Evolutionary conservation across 2,329 filamentous ascomycete genomes (phyloP).

Genomic region (Apiospora malaysiana): DNA sequence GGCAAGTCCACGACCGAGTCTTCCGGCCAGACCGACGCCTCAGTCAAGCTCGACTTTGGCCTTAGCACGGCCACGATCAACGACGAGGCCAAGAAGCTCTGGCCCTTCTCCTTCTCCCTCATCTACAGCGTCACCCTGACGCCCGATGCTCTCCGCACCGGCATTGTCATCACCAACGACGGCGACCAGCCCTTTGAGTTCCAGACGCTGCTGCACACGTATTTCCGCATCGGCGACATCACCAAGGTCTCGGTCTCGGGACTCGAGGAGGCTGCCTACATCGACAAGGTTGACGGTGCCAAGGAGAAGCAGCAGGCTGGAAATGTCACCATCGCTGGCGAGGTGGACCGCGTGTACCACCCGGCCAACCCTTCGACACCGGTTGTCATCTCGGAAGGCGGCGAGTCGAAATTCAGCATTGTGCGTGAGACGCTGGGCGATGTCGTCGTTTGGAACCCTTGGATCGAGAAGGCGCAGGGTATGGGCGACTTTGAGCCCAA

Average conservation of each 20-base stretch:
- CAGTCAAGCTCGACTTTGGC: slow-evolving; percentile 95
- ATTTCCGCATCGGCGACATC: slow-evolving; percentile 86
- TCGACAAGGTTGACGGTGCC: slow-evolving; percentile 79
- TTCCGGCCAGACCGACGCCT: slow-evolving; percentile 60
- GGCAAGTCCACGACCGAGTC: slow-evolving; percentile 81
- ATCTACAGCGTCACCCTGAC: slow-evolving; percentile 92
- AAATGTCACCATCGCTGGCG: slow-evolving; percentile 72
- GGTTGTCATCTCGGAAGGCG: slow-evolving; percentile 66
- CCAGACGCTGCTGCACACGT: slow-evolving; percentile 90
- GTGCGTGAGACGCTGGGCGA: slow-evolving; percentile 85
- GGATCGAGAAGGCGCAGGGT: slow-evolving; percentile 80
- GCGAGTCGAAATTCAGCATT: slow-evolving; percentile 71
- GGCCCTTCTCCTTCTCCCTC: slow-evolving; percentile 87
- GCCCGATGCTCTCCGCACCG: slow-evolving; percentile 76
- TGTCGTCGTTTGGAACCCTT: slow-evolving; percentile 97
- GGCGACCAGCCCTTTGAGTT: slow-evolving; percentile 84
- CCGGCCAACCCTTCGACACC: slow-evolving; percentile 64
- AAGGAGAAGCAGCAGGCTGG: slow-evolving; percentile 69
- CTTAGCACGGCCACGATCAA: slow-evolving; percentile 76
- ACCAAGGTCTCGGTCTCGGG: slow-evolving; percentile 73
- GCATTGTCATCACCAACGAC: slow-evolving; percentile 88
- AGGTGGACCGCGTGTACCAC: slow-evolving; percentile 89
- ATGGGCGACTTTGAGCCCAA: slow-evolving; percentile 91
- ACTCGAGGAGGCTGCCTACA: slow-evolving; percentile 76
- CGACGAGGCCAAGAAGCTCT: slow-evolving; percentile 71